Conservation (phyloP, 306 rosid species). For the Inga laurina region DNA sequence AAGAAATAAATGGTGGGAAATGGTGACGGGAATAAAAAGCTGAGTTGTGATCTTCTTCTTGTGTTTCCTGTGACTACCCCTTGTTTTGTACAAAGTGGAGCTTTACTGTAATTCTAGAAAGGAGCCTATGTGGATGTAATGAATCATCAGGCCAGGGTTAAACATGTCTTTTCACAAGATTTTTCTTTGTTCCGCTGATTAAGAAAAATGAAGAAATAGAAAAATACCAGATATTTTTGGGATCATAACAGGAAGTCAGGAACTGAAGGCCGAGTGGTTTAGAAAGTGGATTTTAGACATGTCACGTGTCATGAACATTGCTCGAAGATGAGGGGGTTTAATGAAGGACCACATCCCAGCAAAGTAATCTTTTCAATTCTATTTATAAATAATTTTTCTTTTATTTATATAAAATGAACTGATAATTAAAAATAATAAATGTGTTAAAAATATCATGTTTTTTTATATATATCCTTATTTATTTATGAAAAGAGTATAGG, state of each 20-base stretch:
- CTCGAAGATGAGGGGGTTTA: slow-evolving; percentile 72
- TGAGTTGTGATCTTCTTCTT: slow-evolving; percentile 28
- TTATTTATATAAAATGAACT: no score
- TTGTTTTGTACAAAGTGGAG: slow-evolving; percentile 51
- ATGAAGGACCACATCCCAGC: slow-evolving; percentile 56
- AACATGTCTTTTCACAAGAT: slow-evolving; percentile 28
- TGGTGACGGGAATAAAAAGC: slow-evolving; percentile 25
- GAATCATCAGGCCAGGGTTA: slow-evolving; percentile 34
- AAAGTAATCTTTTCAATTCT: not conserved
- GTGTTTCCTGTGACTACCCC: slow-evolving; percentile 72
- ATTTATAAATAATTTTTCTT: no score
- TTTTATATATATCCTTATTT: no score
- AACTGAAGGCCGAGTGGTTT: slow-evolving; percentile 56
- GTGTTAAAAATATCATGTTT: no score
- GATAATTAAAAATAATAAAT: no score
- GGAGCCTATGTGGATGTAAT: slow-evolving; percentile 29
- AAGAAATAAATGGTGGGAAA: slow-evolving; percentile 20
- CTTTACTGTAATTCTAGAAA: slow-evolving; percentile 11
- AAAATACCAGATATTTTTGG: slow-evolving; percentile 6
- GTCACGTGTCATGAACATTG: slow-evolving; percentile 64
- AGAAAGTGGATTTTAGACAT: slow-evolving; percentile 52
- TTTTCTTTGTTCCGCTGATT: not conserved
- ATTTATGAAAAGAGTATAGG: no score
- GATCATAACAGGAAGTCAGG: slow-evolving; percentile 50
- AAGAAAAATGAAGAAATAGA: not conserved